Evolutionary conservation across 2,329 filamentous ascomycete genomes (phyloP), one percentile per base, ranked within the genome.

Genomic region (Aspergillus spinulosporus): DNA sequence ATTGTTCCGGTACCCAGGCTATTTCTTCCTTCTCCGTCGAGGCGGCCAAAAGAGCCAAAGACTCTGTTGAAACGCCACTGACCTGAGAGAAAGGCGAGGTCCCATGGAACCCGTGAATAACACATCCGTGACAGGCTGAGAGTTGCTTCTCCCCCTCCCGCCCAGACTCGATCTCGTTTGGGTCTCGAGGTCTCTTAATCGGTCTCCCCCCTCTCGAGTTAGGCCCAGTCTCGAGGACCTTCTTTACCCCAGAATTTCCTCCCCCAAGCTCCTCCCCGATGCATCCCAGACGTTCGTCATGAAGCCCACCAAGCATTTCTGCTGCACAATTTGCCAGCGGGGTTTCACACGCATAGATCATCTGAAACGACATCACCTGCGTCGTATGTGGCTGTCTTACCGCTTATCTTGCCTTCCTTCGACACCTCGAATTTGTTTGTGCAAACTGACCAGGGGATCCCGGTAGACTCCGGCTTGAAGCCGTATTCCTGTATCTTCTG

Each of bases 271-370:
- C 56, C 60, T 59, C 57, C 59, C 57, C 59, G 59, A 61, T 62
- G 60, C 56, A 46, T 54, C 45, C 32, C 49, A 48, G 29, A 44
- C 36, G 3, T 47, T 59, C 63, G 62, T 58, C 59, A 74, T 73
- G 72, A 74, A 72, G 66, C 43, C 69, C 36, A 72, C 71, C 52
- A 76, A 77, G 62, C 73, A 74, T 54, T 76, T 76, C 62, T 72
- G 70, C 59, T 79, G 76, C 59, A 69, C 71, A 11, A 66, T 76
- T 59, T 79, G 77, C 61, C 70, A 74, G 62, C 73, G 76, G 59
- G 70, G 68, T 46, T 79, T 79, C 66, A 77, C 76, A 26, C 75
- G 77, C 55, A 75, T 77, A 63, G 77, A 79, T 67, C 77, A 79
- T 63, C 64, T 79, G 36, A 79, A 78, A 62, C 68, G 77, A 54